These are phyloP conservation scores for Venturia aucupariae DNA, from an alignment of 2,329 filamentous ascomycete genomes.

Conservation along the genomic window DNA sequence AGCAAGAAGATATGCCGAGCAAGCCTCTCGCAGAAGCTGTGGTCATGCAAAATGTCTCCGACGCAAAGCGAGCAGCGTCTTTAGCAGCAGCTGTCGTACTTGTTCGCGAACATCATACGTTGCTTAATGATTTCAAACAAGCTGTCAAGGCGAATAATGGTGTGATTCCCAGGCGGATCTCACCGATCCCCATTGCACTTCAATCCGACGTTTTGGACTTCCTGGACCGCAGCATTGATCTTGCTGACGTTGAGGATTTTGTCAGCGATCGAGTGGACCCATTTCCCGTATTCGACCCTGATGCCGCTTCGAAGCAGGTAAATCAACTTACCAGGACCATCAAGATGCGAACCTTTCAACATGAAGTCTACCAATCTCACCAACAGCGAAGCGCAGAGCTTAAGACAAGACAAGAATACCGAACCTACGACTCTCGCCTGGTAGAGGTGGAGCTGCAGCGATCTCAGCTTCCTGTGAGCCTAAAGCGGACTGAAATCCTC, in stretches of 20 bases:
- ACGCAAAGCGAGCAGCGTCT: slow-evolving; percentile 20
- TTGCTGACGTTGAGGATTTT: slow-evolving; percentile 1
- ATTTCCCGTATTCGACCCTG: neutral
- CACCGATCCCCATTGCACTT: neutral
- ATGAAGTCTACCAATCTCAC: slow-evolving; percentile 4
- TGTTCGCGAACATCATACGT: slow-evolving; percentile 24
- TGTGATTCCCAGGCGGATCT: slow-evolving; percentile 24
- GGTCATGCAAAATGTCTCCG: neutral
- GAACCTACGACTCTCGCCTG: slow-evolving; percentile 17
- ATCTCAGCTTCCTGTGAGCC: slow-evolving; percentile 32
- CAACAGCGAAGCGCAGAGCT: slow-evolving; percentile 16
- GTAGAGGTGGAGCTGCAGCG: slow-evolving; percentile 24
- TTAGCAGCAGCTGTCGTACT: slow-evolving; percentile 30
- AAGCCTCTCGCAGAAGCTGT: slow-evolving; percentile 23
- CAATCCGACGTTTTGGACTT: neutral
- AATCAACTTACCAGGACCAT: neutral
- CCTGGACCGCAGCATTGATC: neutral
- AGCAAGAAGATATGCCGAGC: slow-evolving; percentile 22
- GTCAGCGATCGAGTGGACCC: neutral
- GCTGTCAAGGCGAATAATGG: slow-evolving; percentile 25
- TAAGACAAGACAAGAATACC: slow-evolving; percentile 17
- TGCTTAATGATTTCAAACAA: slow-evolving; percentile 27
- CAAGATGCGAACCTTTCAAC: neutral
- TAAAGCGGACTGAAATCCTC: slow-evolving; percentile 28
- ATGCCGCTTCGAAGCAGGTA: neutral